Conservation (phyloP, 352 stramenopile species). For the Globisporangium emineosum region DNA sequence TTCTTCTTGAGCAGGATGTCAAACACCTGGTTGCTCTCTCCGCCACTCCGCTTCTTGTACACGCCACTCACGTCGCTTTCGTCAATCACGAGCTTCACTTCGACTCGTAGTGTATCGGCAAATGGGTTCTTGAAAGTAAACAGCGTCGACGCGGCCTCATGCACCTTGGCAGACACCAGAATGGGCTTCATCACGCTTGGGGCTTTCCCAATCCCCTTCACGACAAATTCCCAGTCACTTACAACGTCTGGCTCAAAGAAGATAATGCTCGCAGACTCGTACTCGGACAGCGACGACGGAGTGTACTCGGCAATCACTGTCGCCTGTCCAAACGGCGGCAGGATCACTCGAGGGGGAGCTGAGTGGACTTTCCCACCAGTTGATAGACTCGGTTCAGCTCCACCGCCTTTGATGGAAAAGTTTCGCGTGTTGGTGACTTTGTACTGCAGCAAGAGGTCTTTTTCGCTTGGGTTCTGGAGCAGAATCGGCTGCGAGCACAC, state of each 20-base stretch:
- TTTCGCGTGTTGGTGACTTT: conserved; percentile 81
- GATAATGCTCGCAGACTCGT: conserved; percentile 59
- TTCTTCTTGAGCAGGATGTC: conserved; percentile 74
- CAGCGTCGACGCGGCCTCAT: conserved; percentile 77
- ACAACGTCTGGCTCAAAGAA: conserved; percentile 74
- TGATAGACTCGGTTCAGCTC: background rate
- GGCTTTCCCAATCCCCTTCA: conserved; percentile 68
- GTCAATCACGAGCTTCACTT: conserved; percentile 58
- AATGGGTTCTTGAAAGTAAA: conserved; percentile 95
- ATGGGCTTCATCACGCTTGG: conserved; percentile 91
- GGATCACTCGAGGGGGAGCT: conserved; percentile 22
- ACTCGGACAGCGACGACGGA: conserved; percentile 85
- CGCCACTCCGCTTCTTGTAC: background rate
- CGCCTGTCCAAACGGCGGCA: conserved; percentile 68
- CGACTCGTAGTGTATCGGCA: conserved; percentile 66
- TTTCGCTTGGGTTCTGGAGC: conserved; percentile 89
- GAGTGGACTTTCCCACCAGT: background rate
- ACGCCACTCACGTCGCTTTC: background rate
- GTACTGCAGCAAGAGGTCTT: conserved; percentile 72
- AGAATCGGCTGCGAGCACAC: conserved; percentile 67
- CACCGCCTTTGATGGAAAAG: conserved; percentile 73
- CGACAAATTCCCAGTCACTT: conserved; percentile 89
- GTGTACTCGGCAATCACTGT: conserved; percentile 86
- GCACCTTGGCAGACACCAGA: conserved; percentile 61
- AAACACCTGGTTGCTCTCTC: conserved; percentile 36